These are phyloP conservation scores for Sclerotinia trifoliorum DNA, from an alignment of 2,329 filamentous ascomycete species.

Conservation along the genomic window DNA sequence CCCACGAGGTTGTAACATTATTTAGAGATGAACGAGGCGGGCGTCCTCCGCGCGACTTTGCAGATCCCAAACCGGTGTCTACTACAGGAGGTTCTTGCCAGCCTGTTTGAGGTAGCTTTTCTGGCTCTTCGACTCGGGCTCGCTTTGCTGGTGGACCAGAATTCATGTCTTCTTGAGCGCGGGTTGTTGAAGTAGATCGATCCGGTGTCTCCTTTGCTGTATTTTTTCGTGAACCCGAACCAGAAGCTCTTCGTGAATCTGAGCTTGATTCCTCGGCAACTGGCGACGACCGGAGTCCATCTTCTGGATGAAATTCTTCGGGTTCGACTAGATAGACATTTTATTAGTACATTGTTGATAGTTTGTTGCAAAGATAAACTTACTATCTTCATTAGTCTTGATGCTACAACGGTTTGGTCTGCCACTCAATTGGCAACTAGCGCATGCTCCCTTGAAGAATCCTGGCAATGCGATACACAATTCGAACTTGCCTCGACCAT, in stretches of 20 bases:
- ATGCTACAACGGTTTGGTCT: constrained; percentile 39
- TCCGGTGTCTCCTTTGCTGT: constrained; percentile 13
- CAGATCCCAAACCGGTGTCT: constrained; percentile 30
- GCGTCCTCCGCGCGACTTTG: constrained; percentile 14
- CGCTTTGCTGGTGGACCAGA: constrained; percentile 30
- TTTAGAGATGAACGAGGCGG: constrained; percentile 15
- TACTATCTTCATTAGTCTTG: constrained; percentile 39
- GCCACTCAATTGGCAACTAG: constrained; percentile 39
- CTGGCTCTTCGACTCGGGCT: constrained; percentile 28
- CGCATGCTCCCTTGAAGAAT: constrained; percentile 40
- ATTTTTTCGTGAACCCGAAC: background rate
- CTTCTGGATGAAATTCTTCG: constrained; percentile 14
- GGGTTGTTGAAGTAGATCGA: background rate
- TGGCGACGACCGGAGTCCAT: constrained; percentile 7
- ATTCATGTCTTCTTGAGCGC: constrained; percentile 13
- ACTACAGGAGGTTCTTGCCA: constrained; percentile 37
- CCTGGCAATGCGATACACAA: constrained; percentile 39
- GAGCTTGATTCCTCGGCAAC: background rate
- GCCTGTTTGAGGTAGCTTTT: constrained; percentile 27
- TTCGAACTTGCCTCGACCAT: constrained; percentile 39
- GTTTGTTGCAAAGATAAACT: constrained; percentile 17
- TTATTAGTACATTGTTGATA: constrained; percentile 5
- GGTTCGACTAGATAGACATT: constrained; percentile 10
- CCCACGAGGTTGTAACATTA: constrained; percentile 27
- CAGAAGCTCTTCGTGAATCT: constrained; percentile 2